Evolutionary conservation across 2,329 filamentous ascomycete genomes (phyloP), one percentile per base, ranked within the genome.

Genomic region (Botrytis aclada): DNA sequence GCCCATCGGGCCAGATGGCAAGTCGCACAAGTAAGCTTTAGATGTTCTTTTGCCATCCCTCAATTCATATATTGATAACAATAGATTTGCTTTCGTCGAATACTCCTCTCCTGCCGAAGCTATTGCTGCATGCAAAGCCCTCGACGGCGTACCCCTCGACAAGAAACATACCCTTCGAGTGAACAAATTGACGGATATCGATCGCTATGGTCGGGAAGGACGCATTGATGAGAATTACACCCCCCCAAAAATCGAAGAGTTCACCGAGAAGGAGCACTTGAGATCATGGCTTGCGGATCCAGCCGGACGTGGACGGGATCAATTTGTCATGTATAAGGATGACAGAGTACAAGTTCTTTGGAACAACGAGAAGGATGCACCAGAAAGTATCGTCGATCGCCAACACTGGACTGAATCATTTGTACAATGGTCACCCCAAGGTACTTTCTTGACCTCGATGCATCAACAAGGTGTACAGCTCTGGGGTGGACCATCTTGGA

Each of bases 321-420:
- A 99, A 85, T 96, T 98, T 80, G 93, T 93, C 82, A 94, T 98
- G 89, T 98, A 93, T 86, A 91, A 93, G 70, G 93, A 91, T 78
- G 96, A 99, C 70, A 92, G 91, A 75, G 96, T 99, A 54, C 95
- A 94, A 74, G 92, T 99, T 9, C 97, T 93, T 87, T 99, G 95
- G 95, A 98, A 98, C 86, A 97, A 97, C 86, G 96, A 97, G 84
- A 95, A 92, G 84, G 95, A 98, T 74, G 84, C 87, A 34, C 94
- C 95, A 7, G 96, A 99, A 83, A 90, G 89, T 76, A 89, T 98
- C 54, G 93, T 99, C 73, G 95, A 98, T 81, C 92, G 96, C 78
- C 90, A 92, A 80, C 93, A 97, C 87, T 99, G 96, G 96, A 99
- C 96, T 74, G 96, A 99, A 84, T 93, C 93, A 54, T 99, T 99